These are phyloP conservation scores for Brettanomyces anomalus DNA, from an alignment of 805 yeast species.

Conservation along the genomic window DNA sequence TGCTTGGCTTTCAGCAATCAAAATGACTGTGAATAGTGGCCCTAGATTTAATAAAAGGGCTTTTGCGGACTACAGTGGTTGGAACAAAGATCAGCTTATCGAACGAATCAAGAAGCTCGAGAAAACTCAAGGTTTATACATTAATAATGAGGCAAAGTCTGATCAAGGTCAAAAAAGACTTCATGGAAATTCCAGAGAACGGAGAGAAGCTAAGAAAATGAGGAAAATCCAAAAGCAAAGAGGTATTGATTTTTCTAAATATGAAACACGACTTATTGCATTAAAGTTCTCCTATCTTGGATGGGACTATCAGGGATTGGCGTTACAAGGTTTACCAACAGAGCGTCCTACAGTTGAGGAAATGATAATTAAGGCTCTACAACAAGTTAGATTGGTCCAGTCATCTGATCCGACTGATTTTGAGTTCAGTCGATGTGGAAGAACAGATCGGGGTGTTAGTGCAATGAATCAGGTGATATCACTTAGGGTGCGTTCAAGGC, in stretches of 20 bases:
- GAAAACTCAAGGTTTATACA: slow-evolving; percentile 4
- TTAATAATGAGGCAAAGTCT: background rate
- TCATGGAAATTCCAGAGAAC: background rate
- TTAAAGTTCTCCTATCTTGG: slow-evolving; percentile 82
- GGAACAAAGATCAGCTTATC: slow-evolving; percentile 62
- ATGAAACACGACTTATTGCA: slow-evolving; percentile 62
- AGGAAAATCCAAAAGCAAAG: slow-evolving; percentile 24
- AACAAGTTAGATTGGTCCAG: slow-evolving; percentile 55
- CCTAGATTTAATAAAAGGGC: background rate
- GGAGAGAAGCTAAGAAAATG: background rate
- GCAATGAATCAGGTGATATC: slow-evolving; percentile 95
- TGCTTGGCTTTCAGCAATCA: no score
- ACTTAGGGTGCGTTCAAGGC: slow-evolving; percentile 59
- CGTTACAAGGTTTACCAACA: slow-evolving; percentile 67
- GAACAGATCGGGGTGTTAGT: slow-evolving; percentile 95
- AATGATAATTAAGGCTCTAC: slow-evolving; percentile 61
- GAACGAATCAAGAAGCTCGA: slow-evolving; percentile 51
- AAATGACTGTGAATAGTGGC: background rate
- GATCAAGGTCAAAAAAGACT: background rate
- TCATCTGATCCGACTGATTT: slow-evolving; percentile 51
- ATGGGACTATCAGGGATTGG: slow-evolving; percentile 91
- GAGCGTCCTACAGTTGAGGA: slow-evolving; percentile 84
- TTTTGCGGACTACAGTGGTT: slow-evolving; percentile 18
- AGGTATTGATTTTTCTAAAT: slow-evolving; percentile 57
- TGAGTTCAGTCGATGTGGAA: slow-evolving; percentile 82